Conservation (phyloP, 176 grass and related monocot genomes). For the Triticum turgidum region DNA sequence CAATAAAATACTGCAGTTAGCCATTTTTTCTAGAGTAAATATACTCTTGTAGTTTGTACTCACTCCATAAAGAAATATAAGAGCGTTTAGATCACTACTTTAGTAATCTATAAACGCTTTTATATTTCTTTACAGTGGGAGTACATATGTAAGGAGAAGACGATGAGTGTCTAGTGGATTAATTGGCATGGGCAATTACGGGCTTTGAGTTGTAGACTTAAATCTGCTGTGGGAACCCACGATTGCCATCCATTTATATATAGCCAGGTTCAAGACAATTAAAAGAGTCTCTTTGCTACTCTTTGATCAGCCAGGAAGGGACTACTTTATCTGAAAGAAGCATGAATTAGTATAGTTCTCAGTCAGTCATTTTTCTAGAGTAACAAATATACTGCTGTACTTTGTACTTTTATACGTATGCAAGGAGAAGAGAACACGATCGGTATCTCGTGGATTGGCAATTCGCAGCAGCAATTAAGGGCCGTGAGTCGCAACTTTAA, state of each 20-base stretch:
- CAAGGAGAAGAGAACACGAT: neutral
- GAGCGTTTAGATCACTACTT: too few relatives aligned
- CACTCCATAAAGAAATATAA: too few relatives aligned
- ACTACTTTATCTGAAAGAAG: too few relatives aligned
- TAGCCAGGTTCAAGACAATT: neutral
- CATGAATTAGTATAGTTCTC: too few relatives aligned
- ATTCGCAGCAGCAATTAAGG: neutral
- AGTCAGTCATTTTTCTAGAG: neutral
- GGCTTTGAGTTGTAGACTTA: neutral
- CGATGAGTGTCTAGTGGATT: neutral
- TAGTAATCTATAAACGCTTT: too few relatives aligned
- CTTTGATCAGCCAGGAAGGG: too few relatives aligned
- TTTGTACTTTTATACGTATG: neutral
- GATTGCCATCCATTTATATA: too few relatives aligned
- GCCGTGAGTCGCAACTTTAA: neutral
- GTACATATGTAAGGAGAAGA: neutral
- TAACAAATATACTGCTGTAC: neutral
- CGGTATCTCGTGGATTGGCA: neutral
- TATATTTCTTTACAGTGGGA: too few relatives aligned
- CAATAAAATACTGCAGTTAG: neutral
- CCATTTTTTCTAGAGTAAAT: constrained; percentile 21
- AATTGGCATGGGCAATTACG: neutral
- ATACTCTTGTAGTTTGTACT: neutral
- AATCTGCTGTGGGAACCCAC: too few relatives aligned
- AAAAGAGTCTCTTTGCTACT: too few relatives aligned